Conservation (phyloP, 225 moss, liverwort and hornwort species). For the Ulota crispa region DNA sequence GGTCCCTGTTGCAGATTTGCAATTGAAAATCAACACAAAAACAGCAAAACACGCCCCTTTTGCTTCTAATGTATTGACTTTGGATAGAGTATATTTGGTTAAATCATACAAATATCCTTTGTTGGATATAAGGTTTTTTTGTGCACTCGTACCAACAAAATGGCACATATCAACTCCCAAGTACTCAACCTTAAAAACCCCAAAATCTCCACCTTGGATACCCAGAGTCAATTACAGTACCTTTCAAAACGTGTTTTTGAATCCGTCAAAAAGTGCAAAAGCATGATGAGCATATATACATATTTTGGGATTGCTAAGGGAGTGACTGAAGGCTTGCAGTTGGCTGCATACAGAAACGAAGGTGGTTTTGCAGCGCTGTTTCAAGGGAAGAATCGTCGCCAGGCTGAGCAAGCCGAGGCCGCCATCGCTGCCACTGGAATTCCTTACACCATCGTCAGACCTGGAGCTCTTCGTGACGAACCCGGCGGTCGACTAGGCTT, state of each 20-base stretch:
- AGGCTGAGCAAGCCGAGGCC: conserved; percentile 77
- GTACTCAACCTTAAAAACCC: too few relatives aligned
- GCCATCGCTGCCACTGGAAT: conserved; percentile 67
- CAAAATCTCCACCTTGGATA: too few relatives aligned
- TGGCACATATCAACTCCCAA: not conserved
- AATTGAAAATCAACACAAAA: too few relatives aligned
- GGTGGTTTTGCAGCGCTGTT: conserved; percentile 74
- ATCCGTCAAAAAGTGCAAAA: too few relatives aligned
- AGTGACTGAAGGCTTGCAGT: conserved; percentile 92
- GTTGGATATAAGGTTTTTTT: not conserved
- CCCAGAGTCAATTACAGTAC: too few relatives aligned
- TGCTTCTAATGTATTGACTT: too few relatives aligned
- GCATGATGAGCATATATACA: too few relatives aligned
- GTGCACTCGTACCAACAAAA: not conserved
- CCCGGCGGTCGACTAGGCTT: conserved; percentile 84
- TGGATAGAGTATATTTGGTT: too few relatives aligned
- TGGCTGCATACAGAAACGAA: conserved; percentile 83
- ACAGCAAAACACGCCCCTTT: too few relatives aligned
- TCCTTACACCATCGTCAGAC: conserved; percentile 83
- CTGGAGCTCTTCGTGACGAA: conserved; percentile 80
- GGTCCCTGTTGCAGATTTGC: too few relatives aligned
- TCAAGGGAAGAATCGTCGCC: conserved; percentile 51
- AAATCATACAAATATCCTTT: not conserved
- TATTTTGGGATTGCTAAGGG: conserved; percentile 47
- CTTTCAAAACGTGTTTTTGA: too few relatives aligned